These are phyloP conservation scores for Nemania abortiva DNA, from an alignment of 2,329 filamentous ascomycete genomes.

Conservation along the genomic window DNA sequence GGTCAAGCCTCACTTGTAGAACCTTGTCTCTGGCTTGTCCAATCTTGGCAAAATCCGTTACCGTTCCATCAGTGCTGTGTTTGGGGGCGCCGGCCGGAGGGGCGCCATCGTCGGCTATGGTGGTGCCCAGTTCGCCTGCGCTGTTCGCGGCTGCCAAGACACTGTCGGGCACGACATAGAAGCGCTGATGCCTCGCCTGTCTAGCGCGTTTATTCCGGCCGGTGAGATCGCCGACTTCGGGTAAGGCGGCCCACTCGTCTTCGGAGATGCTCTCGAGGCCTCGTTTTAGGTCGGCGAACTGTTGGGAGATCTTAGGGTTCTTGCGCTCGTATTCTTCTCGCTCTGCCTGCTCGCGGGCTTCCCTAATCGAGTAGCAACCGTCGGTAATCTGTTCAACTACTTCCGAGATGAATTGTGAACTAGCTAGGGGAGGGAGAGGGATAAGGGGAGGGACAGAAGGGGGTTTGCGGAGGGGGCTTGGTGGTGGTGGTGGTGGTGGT, in stretches of 20 bases:
- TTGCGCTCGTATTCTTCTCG: slow-evolving; percentile 95
- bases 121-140: slow-evolving; percentile 84
- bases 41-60: slow-evolving; percentile 98
- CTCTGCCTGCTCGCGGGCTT: slow-evolving; percentile 92
- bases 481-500: slow-evolving; percentile 21
- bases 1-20: slow-evolving; percentile 90
- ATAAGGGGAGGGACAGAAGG: slow-evolving; percentile 14
- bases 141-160: slow-evolving; percentile 89
- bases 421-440: slow-evolving; percentile 52
- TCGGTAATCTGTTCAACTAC: slow-evolving; percentile 83
- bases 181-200: slow-evolving; percentile 83
- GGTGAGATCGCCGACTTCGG: slow-evolving; percentile 95
- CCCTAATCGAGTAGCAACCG: slow-evolving; percentile 76
- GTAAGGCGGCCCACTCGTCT: slow-evolving; percentile 95
- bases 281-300: slow-evolving; percentile 96
- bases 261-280: slow-evolving; percentile 89
- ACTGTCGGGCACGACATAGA: slow-evolving; percentile 97
- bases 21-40: slow-evolving; percentile 97
- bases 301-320: slow-evolving; percentile 97
- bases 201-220: slow-evolving; percentile 90
- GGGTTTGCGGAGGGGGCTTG: slow-evolving; percentile 6
- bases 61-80: slow-evolving; percentile 78
- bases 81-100: slow-evolving; percentile 56
- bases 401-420: slow-evolving; percentile 74
- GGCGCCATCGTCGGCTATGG: slow-evolving; percentile 82